Conservation (phyloP, 2,329 filamentous ascomycete species). For the Rugonectria rugulosa region DNA sequence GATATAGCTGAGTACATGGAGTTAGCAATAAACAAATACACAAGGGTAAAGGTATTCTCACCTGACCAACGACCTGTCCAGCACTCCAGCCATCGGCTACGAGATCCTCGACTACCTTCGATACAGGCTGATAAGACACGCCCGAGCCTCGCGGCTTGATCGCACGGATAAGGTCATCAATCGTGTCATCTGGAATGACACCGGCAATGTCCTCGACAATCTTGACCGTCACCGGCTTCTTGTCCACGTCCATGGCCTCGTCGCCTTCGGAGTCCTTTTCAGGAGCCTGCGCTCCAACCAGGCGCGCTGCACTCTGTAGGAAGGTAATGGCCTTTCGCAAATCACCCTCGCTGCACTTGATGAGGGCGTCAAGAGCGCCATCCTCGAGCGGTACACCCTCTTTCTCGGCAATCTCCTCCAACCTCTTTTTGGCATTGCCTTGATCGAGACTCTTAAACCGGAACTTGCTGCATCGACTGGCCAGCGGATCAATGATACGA, state of each 20-base stretch:
- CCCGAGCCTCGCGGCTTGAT: constrained; percentile 75
- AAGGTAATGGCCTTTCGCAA: constrained; percentile 96
- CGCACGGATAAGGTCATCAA: constrained; percentile 74
- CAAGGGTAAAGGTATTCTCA: constrained; percentile 45
- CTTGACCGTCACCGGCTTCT: constrained; percentile 73
- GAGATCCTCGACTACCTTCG: constrained; percentile 85
- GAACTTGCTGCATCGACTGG: constrained; percentile 94
- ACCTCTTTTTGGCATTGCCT: constrained; percentile 77
- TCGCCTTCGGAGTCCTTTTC: constrained; percentile 60
- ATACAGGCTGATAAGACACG: constrained; percentile 75
- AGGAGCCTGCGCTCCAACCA: constrained; percentile 74
- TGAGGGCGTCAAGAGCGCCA: constrained; percentile 83
- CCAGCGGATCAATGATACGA: constrained; percentile 94
- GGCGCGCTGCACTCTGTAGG: constrained; percentile 88
- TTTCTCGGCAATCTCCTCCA: constrained; percentile 81
- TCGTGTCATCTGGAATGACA: constrained; percentile 80
- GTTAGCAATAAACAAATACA: constrained; percentile 16
- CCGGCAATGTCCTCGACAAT: constrained; percentile 95
- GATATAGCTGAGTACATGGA: constrained; percentile 74
- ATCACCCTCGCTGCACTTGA: constrained; percentile 91
- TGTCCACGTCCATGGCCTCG: constrained; percentile 68
- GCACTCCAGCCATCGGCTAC: constrained; percentile 98
- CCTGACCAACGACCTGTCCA: constrained; percentile 83
- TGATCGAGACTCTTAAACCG: constrained; percentile 96
- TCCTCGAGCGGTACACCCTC: constrained; percentile 80